Base-by-base conservation (phyloP, 345 rosid genomes). In the Syzygium jambos region DNA sequence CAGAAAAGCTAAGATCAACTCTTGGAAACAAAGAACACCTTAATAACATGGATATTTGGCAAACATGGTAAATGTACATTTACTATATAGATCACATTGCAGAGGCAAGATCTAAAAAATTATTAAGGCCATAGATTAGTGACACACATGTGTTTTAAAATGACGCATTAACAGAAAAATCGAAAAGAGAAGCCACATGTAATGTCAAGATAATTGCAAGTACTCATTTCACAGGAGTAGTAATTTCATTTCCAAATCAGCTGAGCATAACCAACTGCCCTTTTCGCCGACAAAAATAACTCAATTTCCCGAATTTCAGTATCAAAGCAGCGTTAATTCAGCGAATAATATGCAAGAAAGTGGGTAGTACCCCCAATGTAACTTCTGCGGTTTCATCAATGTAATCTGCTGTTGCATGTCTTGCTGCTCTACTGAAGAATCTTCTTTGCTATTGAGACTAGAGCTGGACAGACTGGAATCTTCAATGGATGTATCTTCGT, bases 321-420 rank as follows among this genome's bases (percentile, higher is more conserved):
- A 10, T 29, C 14, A 6, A 51, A 49, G 52, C 23, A 46, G 41
- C 54, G 8, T 10, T 29, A 1, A 29, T 52, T 61, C 65, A 13
- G 43, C 52, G 25, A 38, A 23, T 52, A 53, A 55, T 87, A 54
- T 34, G 29, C 29, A 38, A 41, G 22, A 87, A 13, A 51, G 51
- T 14, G 82, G 56, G 38, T 43, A 41, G 53, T 88, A 88, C 89
- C 89, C 89, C 89, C 89, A 88, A 78, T 88, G 63, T 85, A 88
- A 68, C 87, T 88, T 88, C 87, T 85, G 87, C 51, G 80, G 78
- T 21, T 80, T 88, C 82, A 1, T 88, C 29, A 21, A 21, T 30
- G 51, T 29, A 63, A 82, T 51, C 68, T 84, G 46, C 51, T 56
- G 54, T 56, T 53, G 53, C 53, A 3, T 16, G 11, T 85, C 56